A percentile compares a stretch with the other conserved stretches of the same genome.
phyloP scores from a whole-genome alignment of 768 basidiomycete genomes.

The Stropharia rugosoannulata region DNA sequence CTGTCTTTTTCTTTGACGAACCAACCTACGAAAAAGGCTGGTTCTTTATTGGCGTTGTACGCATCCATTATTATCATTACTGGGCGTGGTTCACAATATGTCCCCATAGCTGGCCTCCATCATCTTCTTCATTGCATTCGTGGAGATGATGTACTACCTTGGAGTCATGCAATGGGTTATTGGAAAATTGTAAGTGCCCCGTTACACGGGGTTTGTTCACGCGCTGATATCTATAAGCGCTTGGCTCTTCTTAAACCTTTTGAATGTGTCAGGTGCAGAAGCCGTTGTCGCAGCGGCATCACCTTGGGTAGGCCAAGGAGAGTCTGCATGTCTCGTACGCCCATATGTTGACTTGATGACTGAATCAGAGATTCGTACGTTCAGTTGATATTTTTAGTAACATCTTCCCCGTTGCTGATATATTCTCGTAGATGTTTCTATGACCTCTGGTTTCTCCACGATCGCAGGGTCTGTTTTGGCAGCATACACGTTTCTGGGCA shows the following conservation, averaged over 20 bases:
- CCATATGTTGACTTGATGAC: conserved; percentile 88
- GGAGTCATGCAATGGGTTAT: conserved; percentile 96
- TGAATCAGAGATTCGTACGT: conserved; percentile 69
- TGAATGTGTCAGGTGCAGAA: conserved; percentile 93
- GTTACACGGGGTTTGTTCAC: neutral
- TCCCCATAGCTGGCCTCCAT: conserved; percentile 62
- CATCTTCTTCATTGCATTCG: conserved; percentile 93
- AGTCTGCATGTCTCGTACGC: conserved; percentile 81
- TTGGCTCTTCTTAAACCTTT: conserved; percentile 90
- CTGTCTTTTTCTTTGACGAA: conserved; percentile 79
- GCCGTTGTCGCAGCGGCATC: conserved; percentile 91
- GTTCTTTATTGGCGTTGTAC: conserved; percentile 82
- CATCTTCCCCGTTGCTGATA: neutral
- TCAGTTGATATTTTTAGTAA: neutral
- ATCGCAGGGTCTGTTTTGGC: conserved; percentile 87
- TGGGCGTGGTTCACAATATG: conserved; percentile 1
- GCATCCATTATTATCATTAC: conserved; percentile 19
- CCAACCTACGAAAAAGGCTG: conserved; percentile 66
- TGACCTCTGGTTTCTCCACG: conserved; percentile 92
- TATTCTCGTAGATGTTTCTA: conserved; percentile 51
- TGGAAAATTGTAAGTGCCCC: conserved; percentile 64
- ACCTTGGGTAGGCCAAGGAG: conserved; percentile 88
- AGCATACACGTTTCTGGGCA: conserved; percentile 78
- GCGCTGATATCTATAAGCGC: conserved; percentile 45
- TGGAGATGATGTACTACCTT: conserved; percentile 89